Evolutionary conservation across 352 stramenopile genomes (phyloP), one percentile per base, ranked within the genome.

Genomic region (Pythium brachiatum): DNA sequence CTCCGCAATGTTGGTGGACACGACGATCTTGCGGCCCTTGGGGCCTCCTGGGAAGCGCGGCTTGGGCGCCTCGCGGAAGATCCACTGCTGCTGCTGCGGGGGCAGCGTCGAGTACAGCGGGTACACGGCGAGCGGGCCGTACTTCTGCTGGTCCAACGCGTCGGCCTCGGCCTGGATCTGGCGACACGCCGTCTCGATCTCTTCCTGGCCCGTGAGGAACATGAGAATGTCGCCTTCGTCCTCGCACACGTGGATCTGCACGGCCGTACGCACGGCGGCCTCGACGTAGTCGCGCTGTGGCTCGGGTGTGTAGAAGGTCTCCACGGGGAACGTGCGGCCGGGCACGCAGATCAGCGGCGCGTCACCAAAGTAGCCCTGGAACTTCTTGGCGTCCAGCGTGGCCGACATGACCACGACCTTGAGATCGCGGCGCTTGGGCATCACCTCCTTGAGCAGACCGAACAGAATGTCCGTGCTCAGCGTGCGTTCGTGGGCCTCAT

Each of bases 331-430:
- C 12, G 94, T 99, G 15, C 98, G 84, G 18, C 98, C 98, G 0
- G 97, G 97, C 20, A 99, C 98, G 27, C 73, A 73, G 50, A 96
- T 88, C 31, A 99, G 68, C 20, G 97, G 97, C 12, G 95, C 96
- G 34, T 83, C 76, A 65, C 97, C 82, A 74, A 99, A 99, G 73
- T 99, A 99, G 39, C 75, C 76, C 47, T 96, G 89, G 69, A 98
- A 98, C 72, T 99, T 99, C 66, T 94, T 80, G 20, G 97, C 97
- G 72, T 99, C 97, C 21, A 99, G 74, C 26, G 97, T 99, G 7
- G 97, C 97, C 79, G 82, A 97, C 95, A 99, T 99, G 51, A 99
- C 96, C 2, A 99, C 93, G 26, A 99, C 82, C 74, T 99, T 99
- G 32, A 99, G 84, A 70, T 99, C 96, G 18, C 74, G 83, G 2